Percentiles rank a stretch among this genome's conserved stretches.
phyloP scores from a whole-genome alignment of 129 eudicot species.

The Helichrysum umbraculigerum region DNA sequence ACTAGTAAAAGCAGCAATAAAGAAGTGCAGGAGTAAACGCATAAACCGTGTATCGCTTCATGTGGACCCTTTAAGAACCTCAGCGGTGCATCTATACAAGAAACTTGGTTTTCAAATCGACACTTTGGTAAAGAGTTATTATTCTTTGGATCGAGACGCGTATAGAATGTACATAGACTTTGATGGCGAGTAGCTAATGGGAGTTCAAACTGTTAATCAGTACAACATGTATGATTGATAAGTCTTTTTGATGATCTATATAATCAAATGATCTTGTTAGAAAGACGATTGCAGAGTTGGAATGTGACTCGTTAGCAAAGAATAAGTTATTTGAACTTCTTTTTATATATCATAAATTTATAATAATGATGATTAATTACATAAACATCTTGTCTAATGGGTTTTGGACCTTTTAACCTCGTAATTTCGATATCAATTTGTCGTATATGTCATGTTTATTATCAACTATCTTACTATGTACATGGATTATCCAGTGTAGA shows the following conservation, averaged over 20 bases:
- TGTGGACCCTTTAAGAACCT: slow-evolving; percentile 81
- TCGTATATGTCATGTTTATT: no score
- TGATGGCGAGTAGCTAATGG: slow-evolving; percentile 31
- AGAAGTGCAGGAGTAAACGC: slow-evolving; percentile 69
- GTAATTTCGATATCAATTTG: no score
- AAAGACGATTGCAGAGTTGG: background rate
- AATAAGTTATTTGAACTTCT: no score
- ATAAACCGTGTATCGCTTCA: slow-evolving; percentile 84
- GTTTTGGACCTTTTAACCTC: no score
- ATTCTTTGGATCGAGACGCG: slow-evolving; percentile 80
- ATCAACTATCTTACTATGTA: background rate
- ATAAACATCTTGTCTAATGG: no score
- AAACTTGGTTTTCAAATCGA: slow-evolving; percentile 87
- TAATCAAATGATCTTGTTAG: background rate
- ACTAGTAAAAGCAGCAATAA: slow-evolving; percentile 72
- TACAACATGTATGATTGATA: background rate
- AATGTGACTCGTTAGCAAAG: no score
- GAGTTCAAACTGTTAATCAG: background rate
- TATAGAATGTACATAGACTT: slow-evolving; percentile 88
- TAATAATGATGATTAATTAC: no score
- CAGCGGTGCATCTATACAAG: slow-evolving; percentile 83
- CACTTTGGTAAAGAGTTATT: slow-evolving; percentile 60
- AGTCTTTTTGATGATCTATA: background rate
- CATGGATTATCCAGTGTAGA: background rate
- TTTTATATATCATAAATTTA: no score